Base-by-base conservation (phyloP, 169 alveolate genomes). In the Plasmodium ovale region DNA sequence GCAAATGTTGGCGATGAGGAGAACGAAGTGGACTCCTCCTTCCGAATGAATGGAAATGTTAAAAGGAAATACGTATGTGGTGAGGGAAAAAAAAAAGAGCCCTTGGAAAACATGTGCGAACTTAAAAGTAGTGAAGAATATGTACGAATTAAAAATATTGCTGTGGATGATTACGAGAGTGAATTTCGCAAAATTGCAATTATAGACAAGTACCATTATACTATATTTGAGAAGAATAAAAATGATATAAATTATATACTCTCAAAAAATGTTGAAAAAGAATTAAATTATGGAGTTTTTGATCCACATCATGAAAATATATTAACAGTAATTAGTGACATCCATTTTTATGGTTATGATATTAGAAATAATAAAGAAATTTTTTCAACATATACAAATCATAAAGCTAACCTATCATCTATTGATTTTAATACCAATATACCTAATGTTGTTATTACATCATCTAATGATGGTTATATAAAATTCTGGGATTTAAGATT, bases 401-500 rank as follows among this genome's bases (percentile, higher is more conserved):
- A 94, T 68, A 62, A 79, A 25, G 93, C 93, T 27, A 87, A 88
- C 44, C 71, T 94, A 51, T 77, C 94, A 23, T 91, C 92, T 19
- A 5, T 94, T 1, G 97, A 95, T 85, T 97, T 94, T 87, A 97
- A 97, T 72, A 97, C 99, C 3, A 95, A 95, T 64, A 95, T 96
- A 35, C 98, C 98, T 0, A 94, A 95, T 87, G 95, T 96, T 73
- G 33, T 97, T 47, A 95, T 95, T 29, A 93, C 98, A 14, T 93
- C 96, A 31, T 97, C 98, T 14, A 93, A 95, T 85, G 99, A 97
- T 92, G 92, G 92, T 31, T 87, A 88, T 27, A 47, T 95, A 44
- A 92, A 95, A 65, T 92, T 95, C 60, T 97, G 99, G 99, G 99
- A 97, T 88, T 77, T 97, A 14, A 82, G 99, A 92, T 92, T 88